Base-by-base conservation (phyloP, 306 rosid genomes). In the Cicer yamashitae region DNA sequence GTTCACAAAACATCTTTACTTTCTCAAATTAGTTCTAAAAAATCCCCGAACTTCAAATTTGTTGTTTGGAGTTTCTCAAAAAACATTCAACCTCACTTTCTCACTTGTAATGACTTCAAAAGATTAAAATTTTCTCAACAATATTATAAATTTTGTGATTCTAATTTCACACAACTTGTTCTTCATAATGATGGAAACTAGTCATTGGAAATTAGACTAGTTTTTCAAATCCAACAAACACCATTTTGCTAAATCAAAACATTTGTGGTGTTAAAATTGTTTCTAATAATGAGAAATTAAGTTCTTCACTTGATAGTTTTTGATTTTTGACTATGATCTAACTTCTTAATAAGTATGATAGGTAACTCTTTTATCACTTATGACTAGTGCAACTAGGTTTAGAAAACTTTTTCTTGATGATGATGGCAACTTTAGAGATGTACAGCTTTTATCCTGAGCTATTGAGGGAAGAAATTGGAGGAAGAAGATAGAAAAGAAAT, bases 21-120 rank as follows among this genome's bases (percentile, higher is more conserved):
- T 89, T 91, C 91, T 89, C 94, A 8, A 48, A 89, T 57, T 87
- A 91, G 89, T 89, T 69, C 83, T 7, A 48, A 30, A 67, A 80
- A 15, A 20, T 82, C 48, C 79, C 88, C 15, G 6, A 2, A 8
- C 20, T 8, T 15, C 66, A 56, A 8, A 72, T 43, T 76, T 39
- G 41, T 87, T 15, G 86, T 91, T 0, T 91, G 94, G 97, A 79
- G 80, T 8, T 50, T 80, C 45, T 56, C 71, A 20, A 2, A 25
- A 25, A 3, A 70, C 48, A 2, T 44, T 87, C 11, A 60, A 39
- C 69, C 2, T 8, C 14, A 39, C 82, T 13, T 87, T 57, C 11
- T n/a, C 83, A 1, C 83, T 91, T 13, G 30, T 17, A 5, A 73
- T 91, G 37, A 84, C 84, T 37, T 1, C 85, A 63, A 13, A 79